Evolutionary conservation across 306 rosid genomes (phyloP).

Genomic region (Sicyos baderoa): DNA sequence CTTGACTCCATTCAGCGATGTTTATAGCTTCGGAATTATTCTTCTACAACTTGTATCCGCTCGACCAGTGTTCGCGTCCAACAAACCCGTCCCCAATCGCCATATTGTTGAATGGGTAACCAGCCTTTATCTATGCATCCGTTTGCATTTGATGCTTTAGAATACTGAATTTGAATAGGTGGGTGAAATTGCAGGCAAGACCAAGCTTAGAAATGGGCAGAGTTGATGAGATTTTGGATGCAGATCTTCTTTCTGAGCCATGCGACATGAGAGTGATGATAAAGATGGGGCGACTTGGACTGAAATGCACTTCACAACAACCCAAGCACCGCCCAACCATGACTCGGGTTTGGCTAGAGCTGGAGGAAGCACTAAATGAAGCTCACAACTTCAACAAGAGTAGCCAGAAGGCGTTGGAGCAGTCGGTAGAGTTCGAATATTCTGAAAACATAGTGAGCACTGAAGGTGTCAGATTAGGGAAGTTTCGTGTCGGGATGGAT

Average conservation of each 20-base stretch:
- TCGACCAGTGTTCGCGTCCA: constrained; percentile 46
- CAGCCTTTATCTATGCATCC: neutral
- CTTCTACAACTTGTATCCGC: constrained; percentile 68
- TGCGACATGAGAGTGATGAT: too few relatives aligned
- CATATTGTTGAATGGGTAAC: constrained; percentile 70
- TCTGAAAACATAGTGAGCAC: constrained; percentile 62
- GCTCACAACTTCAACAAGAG: too few relatives aligned
- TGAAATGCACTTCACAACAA: too few relatives aligned
- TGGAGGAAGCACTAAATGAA: constrained; percentile 16
- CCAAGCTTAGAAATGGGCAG: too few relatives aligned
- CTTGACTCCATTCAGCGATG: constrained; percentile 65
- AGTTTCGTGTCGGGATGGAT: constrained; percentile 60
- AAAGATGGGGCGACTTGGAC: too few relatives aligned
- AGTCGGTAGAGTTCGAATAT: constrained; percentile 17
- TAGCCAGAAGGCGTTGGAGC: too few relatives aligned
- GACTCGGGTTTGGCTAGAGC: neutral
- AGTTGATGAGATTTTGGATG: too few relatives aligned
- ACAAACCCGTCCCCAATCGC: constrained; percentile 23
- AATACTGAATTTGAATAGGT: too few relatives aligned
- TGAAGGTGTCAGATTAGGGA: constrained; percentile 51
- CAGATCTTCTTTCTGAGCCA: too few relatives aligned
- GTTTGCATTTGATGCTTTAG: too few relatives aligned
- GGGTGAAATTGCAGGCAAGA: too few relatives aligned
- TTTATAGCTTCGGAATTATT: constrained; percentile 74
- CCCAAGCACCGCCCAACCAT: too few relatives aligned